phyloP scores from a whole-genome alignment of 805 yeast genomes.

The Debaryomyces tyrocola region DNA sequence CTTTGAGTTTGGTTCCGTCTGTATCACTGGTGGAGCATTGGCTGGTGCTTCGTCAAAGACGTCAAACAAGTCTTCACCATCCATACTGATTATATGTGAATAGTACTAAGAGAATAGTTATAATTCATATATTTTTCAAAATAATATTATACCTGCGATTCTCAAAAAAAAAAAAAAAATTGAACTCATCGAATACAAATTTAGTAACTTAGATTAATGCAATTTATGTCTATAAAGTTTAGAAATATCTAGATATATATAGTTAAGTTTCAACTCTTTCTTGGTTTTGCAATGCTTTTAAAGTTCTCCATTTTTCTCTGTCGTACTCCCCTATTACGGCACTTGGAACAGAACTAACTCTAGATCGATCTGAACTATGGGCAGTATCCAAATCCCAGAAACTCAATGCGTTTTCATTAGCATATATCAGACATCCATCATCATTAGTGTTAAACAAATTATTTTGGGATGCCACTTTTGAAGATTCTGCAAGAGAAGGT shows the following conservation, averaged over 20 bases:
- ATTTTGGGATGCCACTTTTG: not conserved
- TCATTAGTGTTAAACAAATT: not conserved
- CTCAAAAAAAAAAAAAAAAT: slow-evolving; percentile 1
- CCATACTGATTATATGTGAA: slow-evolving; percentile 20
- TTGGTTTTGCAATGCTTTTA: slow-evolving; percentile 34
- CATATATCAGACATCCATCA: not conserved
- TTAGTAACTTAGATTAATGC: not conserved
- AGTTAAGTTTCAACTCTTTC: slow-evolving; percentile 1
- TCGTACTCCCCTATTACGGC: slow-evolving; percentile 65
- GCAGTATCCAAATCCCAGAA: slow-evolving; percentile 31
- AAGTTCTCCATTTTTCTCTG: slow-evolving; percentile 62
- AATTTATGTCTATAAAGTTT: not conserved
- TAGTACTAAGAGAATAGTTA: not conserved
- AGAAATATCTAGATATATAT: not conserved
- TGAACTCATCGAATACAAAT: not conserved
- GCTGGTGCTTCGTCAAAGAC: slow-evolving; percentile 61
- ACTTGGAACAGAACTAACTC: slow-evolving; percentile 50
- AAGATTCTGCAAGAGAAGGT: not conserved
- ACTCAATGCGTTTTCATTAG: slow-evolving; percentile 6
- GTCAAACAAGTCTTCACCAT: slow-evolving; percentile 58
- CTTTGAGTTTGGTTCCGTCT: slow-evolving; percentile 10
- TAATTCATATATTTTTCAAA: not conserved
- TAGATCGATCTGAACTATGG: slow-evolving; percentile 38
- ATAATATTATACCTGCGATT: not conserved
- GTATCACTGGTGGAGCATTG: slow-evolving; percentile 23